A percentile compares a stretch with the other conserved stretches of the same genome.
Evolutionary conservation across 78 protist genomes (phyloP).

Genomic region (Planoprotostelium fungivorum): DNA sequence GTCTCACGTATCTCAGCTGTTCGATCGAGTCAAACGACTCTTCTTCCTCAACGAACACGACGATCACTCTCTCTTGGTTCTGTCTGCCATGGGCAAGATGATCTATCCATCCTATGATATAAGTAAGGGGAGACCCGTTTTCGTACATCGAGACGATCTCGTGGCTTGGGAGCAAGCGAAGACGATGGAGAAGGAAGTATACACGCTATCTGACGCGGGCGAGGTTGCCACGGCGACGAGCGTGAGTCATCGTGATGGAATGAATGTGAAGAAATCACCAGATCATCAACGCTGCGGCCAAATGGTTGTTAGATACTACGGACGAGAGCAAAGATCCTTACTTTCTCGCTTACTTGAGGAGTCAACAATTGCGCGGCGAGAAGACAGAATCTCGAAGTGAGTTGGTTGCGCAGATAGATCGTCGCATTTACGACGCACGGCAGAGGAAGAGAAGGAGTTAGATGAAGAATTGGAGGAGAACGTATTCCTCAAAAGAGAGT

Average conservation of each 20-base stretch:
- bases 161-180: background rate
- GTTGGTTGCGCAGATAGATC: too few species aligned
- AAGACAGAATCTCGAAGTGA: background rate
- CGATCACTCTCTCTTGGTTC: background rate
- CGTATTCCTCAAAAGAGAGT: background rate
- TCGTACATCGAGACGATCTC: background rate
- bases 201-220: background rate
- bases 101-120: background rate
- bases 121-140: background rate
- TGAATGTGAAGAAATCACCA: background rate
- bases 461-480: background rate
- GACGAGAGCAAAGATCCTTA: background rate
- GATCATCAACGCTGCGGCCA: background rate
- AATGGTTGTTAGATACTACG: background rate
- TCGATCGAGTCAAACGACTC: background rate
- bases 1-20: background rate
- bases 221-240: background rate
- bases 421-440: too few species aligned
- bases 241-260: background rate
- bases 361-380: background rate
- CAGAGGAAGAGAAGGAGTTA: background rate
- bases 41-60: background rate
- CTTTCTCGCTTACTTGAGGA: background rate
- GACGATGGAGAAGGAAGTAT: background rate
- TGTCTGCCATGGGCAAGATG: background rate